Conservation (phyloP, 148 eudicot species). For the Euryodendron excelsum region DNA sequence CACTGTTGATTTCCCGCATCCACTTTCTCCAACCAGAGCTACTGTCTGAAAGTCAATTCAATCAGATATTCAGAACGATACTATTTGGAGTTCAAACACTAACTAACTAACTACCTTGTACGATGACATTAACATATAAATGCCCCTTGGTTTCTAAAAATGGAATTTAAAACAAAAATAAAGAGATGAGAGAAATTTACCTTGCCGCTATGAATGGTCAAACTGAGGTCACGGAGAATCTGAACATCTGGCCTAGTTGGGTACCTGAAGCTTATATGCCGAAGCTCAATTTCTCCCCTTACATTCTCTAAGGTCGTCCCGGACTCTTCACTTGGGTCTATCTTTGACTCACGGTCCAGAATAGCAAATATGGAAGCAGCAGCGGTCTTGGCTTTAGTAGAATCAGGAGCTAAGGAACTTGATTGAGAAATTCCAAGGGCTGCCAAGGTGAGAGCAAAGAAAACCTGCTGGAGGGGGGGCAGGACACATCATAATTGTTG, state of each 20-base stretch:
- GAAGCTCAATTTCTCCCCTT: constrained; percentile 5
- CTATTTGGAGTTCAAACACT: neutral
- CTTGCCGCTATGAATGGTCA: constrained; percentile 1
- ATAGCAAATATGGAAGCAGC: constrained; percentile 20
- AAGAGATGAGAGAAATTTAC: neutral
- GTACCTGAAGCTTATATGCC: constrained; percentile 7
- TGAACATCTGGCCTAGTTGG: constrained; percentile 11
- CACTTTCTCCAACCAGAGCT: constrained; percentile 10
- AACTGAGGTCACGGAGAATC: constrained; percentile 1
- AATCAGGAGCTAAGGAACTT: constrained; percentile 14
- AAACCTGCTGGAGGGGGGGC: constrained; percentile 6
- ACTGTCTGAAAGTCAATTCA: neutral
- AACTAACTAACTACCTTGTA: no score
- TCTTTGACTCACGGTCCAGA: constrained; percentile 15
- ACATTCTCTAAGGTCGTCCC: constrained; percentile 7
- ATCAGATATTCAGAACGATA: neutral
- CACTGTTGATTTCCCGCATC: constrained; percentile 11
- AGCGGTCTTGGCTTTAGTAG: constrained; percentile 19
- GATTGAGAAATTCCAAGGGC: constrained; percentile 19
- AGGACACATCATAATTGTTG: neutral
- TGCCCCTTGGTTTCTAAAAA: neutral
- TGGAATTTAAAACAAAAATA: neutral
- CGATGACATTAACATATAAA: no score
- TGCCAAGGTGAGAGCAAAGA: constrained; percentile 22
- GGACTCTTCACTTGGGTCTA: constrained; percentile 14